Base-by-base conservation (phyloP, 2,329 filamentous ascomycete species). In the Hypocrella siamensis region DNA sequence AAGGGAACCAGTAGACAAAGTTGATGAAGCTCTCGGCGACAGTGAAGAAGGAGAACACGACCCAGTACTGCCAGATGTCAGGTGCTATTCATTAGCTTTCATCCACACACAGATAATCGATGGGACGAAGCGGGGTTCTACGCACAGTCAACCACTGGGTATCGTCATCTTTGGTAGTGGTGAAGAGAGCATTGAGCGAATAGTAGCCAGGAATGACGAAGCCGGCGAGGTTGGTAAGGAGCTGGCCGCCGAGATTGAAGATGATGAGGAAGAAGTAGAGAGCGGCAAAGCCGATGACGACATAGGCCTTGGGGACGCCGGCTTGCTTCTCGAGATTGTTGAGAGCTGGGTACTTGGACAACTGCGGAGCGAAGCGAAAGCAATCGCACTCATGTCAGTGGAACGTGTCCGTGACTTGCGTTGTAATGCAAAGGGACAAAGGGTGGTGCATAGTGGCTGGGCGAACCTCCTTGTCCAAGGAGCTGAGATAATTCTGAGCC, bases 1-100 rank as follows among this genome's bases (percentile, higher is more conserved):
- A 98, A 53, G 90, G 80, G 67, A 92, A 84, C 82, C 82, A 92
- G 71, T 90, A 90, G 41, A 88, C 80, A 41, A 84, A 79, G 60
- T 70, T 85, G 50, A 92, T 61, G 39, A 80, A 69, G 57, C 79
- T 85, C 70, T 92, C 83, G 46, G 84, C 53, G 31, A 90, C 79
- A 39, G 79, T 85, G 60, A 90, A 74, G 60, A 82, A 78, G 34
- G 81, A 65, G 52, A 82, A 90, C 39, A 83, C 79, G 37, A 92
- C 80, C 82, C 82, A 92, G 67, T 92, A 92, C 77, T 82, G 31
- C 12, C n/a, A 44, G 12, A 26, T 18, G 15, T 59, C 43, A 33
- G 31, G 25, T 19, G 37, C 32, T 17, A 30, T 35, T 12, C 26
- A 19, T 22, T n/a, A n/a, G n/a, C 18, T 12, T 11, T 16, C 18